Evolutionary conservation across 2,329 filamentous ascomycete genomes (phyloP), one percentile per base, ranked within the genome.

Genomic region (Aspergillus unguis): DNA sequence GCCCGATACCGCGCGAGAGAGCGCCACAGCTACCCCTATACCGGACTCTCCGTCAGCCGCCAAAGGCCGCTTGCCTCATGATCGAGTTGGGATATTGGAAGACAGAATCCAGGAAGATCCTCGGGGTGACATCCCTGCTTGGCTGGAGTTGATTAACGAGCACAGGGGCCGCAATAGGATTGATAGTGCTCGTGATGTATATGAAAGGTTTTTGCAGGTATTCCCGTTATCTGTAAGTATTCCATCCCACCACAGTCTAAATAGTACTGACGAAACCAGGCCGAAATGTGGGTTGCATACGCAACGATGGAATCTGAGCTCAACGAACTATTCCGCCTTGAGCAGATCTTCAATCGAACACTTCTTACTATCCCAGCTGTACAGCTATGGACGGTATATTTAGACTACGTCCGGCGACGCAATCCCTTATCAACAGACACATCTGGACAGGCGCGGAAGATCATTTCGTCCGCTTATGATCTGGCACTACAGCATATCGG

Each of bases 41-140:
- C 70, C 78, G 62, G 70, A 77, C 58, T 73, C 75, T 55, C 73
- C 80, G 45, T 69, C 70, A 5, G 60, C 66, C 40, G 68, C 73
- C 55, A 76, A 72, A 66, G 76, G 80, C 61, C 81, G 85, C 57
- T 75, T 87, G 58, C 84, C 87, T 51, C 82, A 86, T 73, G 88
- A 95, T 73, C 83, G 82, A 59, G 80, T 92, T 62, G 85, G 87
- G 53, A 83, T 92, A 54, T 80, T 97, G 65, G 92, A 99, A 76
- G 89, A 94, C 70, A 86, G 92, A 66, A 87, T 97, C 70, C 86
- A 87, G 68, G 89, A 96, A 66, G 94, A 99, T 67, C 89, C 92
- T 11, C 88, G 90, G 64, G 94, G 92, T 65, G 92, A 96, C 63
- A 84, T 94, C 72, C 88, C 94, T 69, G 90, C 92, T 31, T 99